Conservation (phyloP, 2,329 filamentous ascomycete genomes). For the Neoscytalidium dimidiatum region DNA sequence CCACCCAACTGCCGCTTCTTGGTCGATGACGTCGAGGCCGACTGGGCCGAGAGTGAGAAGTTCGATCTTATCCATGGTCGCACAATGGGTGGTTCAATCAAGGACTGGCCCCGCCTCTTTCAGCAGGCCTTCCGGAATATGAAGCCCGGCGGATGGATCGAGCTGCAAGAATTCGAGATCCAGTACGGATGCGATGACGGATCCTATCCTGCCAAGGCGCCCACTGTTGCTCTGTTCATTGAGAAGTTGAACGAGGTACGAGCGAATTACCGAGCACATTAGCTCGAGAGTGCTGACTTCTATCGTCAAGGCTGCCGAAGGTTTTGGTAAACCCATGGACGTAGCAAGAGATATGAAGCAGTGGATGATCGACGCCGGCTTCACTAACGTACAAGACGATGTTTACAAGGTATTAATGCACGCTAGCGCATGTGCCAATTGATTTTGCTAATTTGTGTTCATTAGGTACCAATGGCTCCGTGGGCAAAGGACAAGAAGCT, state of each 20-base stretch:
- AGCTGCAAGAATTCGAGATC: conserved; percentile 38
- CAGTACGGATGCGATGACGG: conserved; percentile 11
- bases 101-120: conserved; percentile 55
- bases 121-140: conserved; percentile 42
- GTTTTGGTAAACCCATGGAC: conserved; percentile 34
- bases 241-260: neutral
- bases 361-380: conserved; percentile 55
- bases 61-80: conserved; percentile 62
- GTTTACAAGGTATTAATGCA: conserved; percentile 28
- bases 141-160: conserved; percentile 51
- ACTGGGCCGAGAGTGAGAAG: conserved; percentile 25
- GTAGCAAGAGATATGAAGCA: conserved; percentile 42
- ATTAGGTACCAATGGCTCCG: conserved; percentile 29
- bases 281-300: conserved; percentile 10
- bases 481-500: conserved; percentile 35
- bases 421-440: no score
- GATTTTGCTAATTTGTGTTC: conserved; percentile 22
- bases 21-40: conserved; percentile 39
- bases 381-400: conserved; percentile 53
- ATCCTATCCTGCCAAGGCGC: conserved; percentile 27
- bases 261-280: fast-evolving
- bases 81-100: conserved; percentile 55
- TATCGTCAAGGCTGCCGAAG: conserved; percentile 13
- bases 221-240: conserved; percentile 25
- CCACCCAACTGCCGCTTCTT: conserved; percentile 41